A percentile compares a stretch with the other conserved stretches of the same genome.
Conservation (phyloP, 352 stramenopile genomes). For the Lagenidium giganteum region DNA sequence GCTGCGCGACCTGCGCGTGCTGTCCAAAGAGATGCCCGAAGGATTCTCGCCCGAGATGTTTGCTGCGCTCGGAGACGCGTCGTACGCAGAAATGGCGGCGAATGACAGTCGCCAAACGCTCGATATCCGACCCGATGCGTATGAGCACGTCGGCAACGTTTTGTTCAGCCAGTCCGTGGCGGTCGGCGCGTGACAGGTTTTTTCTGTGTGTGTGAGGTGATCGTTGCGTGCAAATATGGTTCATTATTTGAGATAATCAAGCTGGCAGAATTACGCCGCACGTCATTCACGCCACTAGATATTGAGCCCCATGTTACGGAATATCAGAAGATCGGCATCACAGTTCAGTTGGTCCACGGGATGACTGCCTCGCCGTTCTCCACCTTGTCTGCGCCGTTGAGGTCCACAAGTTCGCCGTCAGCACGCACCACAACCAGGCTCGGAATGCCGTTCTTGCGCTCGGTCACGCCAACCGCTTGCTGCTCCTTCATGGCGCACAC, state of each 20-base stretch:
- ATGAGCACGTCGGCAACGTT: slow-evolving; percentile 44
- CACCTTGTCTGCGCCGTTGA: slow-evolving; percentile 54
- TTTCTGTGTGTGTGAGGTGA: not conserved
- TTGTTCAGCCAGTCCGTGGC: slow-evolving; percentile 49
- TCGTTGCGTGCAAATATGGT: not conserved
- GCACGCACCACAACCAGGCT: slow-evolving; percentile 64
- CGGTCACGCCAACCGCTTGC: slow-evolving; percentile 38
- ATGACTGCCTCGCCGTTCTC: too few relatives aligned
- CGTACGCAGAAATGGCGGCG: slow-evolving; percentile 64
- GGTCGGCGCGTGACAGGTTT: slow-evolving; percentile 24
- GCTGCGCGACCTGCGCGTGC: slow-evolving; percentile 44
- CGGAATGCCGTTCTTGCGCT: slow-evolving; percentile 67
- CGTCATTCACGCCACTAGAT: too few relatives aligned
- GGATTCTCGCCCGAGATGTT: slow-evolving; percentile 77
- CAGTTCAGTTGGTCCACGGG: too few relatives aligned
- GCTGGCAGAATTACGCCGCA: too few relatives aligned
- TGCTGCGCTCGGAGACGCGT: slow-evolving; percentile 46
- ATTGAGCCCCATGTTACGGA: too few relatives aligned
- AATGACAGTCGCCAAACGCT: slow-evolving; percentile 6
- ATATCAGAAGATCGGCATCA: not conserved
- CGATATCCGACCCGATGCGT: slow-evolving; percentile 36
- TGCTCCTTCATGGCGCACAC: slow-evolving; percentile 70
- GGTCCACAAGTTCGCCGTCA: slow-evolving; percentile 63
- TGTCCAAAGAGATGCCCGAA: slow-evolving; percentile 44
- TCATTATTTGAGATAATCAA: too few relatives aligned